Percentiles rank a stretch among this genome's conserved stretches.
Conservation (phyloP, 2,329 filamentous ascomycete genomes). For the Trichoderma asperellum region DNA sequence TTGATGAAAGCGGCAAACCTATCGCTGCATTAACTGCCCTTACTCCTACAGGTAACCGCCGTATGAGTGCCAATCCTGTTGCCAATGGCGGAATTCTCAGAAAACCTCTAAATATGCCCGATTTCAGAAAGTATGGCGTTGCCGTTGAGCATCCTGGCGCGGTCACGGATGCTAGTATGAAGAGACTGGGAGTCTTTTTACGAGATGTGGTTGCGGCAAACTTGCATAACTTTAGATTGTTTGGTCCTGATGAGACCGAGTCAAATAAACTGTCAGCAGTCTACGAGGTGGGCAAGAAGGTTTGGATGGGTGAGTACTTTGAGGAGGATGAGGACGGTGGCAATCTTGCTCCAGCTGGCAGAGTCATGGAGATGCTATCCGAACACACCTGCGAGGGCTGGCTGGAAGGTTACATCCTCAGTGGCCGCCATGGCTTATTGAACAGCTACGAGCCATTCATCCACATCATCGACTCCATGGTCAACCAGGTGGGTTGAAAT, state of each 20-base stretch:
- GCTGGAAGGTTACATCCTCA: slow-evolving; percentile 78
- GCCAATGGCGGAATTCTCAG: slow-evolving; percentile 71
- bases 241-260: slow-evolving; percentile 80
- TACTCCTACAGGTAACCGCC: slow-evolving; percentile 65
- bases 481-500: slow-evolving; percentile 62
- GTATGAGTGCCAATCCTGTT: slow-evolving; percentile 79
- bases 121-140: slow-evolving; percentile 71
- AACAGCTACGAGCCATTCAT: slow-evolving; percentile 86
- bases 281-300: slow-evolving; percentile 76
- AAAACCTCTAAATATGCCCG: slow-evolving; percentile 69
- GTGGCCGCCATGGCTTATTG: slow-evolving; percentile 73
- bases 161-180: slow-evolving; percentile 66
- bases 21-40: slow-evolving; percentile 65
- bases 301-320: slow-evolving; percentile 79
- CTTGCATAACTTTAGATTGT: slow-evolving; percentile 70
- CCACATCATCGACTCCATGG: slow-evolving; percentile 83
- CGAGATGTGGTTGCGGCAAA: slow-evolving; percentile 70
- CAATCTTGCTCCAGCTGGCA: slow-evolving; percentile 68
- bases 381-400: slow-evolving; percentile 81
- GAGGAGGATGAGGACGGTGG: slow-evolving; percentile 76
- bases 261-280: slow-evolving; percentile 76
- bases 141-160: slow-evolving; percentile 64
- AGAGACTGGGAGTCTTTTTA: slow-evolving; percentile 68
- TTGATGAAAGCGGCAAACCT: slow-evolving; percentile 66
- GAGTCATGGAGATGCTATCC: slow-evolving; percentile 84